Evolutionary conservation across 2,329 filamentous ascomycete genomes (phyloP).

Genomic region (Scedosporium minutisporum): DNA sequence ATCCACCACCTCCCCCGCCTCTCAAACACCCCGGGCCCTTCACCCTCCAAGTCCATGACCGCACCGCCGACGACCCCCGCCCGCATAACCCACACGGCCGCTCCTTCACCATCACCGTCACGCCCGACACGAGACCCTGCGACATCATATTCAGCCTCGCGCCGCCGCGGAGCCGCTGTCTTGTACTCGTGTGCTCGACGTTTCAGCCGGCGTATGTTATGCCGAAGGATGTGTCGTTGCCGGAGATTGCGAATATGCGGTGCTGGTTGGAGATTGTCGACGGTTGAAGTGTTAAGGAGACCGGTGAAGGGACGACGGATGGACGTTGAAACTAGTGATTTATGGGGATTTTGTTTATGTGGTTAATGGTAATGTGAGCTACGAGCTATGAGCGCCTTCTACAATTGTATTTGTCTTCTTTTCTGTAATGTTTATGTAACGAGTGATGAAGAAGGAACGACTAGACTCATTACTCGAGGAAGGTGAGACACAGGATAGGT

Average conservation of each 20-base stretch:
- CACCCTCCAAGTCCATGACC: constrained; percentile 1
- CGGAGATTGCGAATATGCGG: neutral
- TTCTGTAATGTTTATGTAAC: no score
- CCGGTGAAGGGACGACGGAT: neutral
- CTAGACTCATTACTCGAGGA: no score
- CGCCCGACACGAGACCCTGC: neutral
- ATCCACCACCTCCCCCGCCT: neutral
- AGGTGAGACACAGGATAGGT: no score
- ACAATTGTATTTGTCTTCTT: no score
- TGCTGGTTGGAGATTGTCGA: constrained; percentile 7
- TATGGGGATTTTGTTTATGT: no score
- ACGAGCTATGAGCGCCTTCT: no score
- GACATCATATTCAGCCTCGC: constrained; percentile 5
- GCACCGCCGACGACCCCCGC: constrained; percentile 1
- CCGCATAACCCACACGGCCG: constrained; percentile 1
- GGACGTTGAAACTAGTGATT: no score
- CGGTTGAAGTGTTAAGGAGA: neutral
- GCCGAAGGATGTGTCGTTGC: neutral
- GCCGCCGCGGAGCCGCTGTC: constrained; percentile 3
- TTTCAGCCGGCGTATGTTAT: neutral
- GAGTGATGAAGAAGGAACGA: no score
- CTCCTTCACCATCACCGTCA: constrained; percentile 4
- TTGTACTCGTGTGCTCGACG: neutral
- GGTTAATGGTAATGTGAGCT: no score
- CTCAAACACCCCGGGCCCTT: neutral